Percentiles rank a stretch among this genome's conserved stretches.
Evolutionary conservation across 2,329 filamentous ascomycete species (phyloP).

Genomic region (Anisogramma anomala): DNA sequence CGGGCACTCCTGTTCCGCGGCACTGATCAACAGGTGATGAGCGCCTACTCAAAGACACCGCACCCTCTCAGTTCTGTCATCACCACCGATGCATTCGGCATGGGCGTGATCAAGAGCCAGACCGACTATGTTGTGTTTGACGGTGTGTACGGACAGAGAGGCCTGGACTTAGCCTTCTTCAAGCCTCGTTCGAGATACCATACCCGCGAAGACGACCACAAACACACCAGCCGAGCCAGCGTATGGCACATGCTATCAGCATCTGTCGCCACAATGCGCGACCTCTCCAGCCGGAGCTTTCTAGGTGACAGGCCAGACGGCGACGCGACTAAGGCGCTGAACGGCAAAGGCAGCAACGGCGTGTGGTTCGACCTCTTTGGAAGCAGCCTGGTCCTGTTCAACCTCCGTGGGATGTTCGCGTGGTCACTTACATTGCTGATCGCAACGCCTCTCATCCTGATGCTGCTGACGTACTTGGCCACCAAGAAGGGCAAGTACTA

Average conservation of each 20-base stretch:
- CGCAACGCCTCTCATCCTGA: constrained; percentile 61
- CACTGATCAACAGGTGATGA: constrained; percentile 76
- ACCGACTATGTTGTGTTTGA: constrained; percentile 86
- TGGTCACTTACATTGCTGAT: constrained; percentile 76
- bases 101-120: constrained; percentile 66
- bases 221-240: constrained; percentile 58
- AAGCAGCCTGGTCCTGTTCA: constrained; percentile 63
- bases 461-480: constrained; percentile 57
- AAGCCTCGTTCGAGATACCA: constrained; percentile 79
- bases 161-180: constrained; percentile 87
- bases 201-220: constrained; percentile 75
- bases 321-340: constrained; percentile 49
- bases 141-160: constrained; percentile 65
- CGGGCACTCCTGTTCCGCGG: constrained; percentile 78
- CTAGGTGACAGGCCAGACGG: constrained; percentile 44
- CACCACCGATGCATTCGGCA: constrained; percentile 71
- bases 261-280: constrained; percentile 61
- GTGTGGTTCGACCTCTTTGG: constrained; percentile 97
- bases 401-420: constrained; percentile 73
- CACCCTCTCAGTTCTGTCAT: constrained; percentile 79
- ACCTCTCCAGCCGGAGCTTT: constrained; percentile 58
- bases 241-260: constrained; percentile 95
- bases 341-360: constrained; percentile 54
- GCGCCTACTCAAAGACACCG: constrained; percentile 57
- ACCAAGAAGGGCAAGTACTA: constrained; percentile 73